A percentile compares a stretch with the other conserved stretches of the same genome.
phyloP scores from a whole-genome alignment of 805 yeast genomes.

The Wickerhamiella azyma region DNA sequence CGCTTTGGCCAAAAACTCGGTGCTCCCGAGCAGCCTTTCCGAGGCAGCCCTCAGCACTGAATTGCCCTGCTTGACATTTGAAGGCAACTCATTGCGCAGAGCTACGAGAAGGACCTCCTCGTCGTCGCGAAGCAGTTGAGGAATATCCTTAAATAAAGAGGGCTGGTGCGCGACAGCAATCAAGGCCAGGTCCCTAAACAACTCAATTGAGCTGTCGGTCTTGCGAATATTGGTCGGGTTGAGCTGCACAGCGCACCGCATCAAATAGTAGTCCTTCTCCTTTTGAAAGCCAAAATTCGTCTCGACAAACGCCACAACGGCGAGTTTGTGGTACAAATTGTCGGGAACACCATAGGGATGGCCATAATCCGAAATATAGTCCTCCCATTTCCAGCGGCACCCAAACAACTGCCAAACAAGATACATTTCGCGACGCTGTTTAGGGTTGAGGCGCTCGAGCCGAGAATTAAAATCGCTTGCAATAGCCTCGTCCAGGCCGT shows the following conservation, averaged over 20 bases:
- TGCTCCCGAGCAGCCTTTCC: background rate
- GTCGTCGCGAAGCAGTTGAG: background rate
- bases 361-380: conserved; percentile 3
- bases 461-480: background rate
- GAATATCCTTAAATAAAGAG: background rate
- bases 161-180: background rate
- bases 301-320: conserved; percentile 4
- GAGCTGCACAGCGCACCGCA: conserved; percentile 6
- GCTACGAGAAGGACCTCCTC: background rate
- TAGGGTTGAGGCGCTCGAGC: background rate
- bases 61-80: background rate
- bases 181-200: background rate
- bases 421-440: background rate
- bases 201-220: background rate
- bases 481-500: background rate
- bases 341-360: conserved; percentile 6
- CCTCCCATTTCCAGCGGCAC: conserved; percentile 4
- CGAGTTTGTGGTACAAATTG: conserved; percentile 4
- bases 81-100: background rate
- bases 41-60: background rate
- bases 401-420: conserved; percentile 1
- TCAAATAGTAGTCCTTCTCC: background rate
- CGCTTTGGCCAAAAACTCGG: background rate
- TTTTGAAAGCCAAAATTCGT: background rate
- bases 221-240: conserved; percentile 4